Percentiles rank a stretch among this genome's conserved stretches.
Evolutionary conservation across 2,329 filamentous ascomycete species (phyloP).

Genomic region (Sporothrix pseudoabietina): DNA sequence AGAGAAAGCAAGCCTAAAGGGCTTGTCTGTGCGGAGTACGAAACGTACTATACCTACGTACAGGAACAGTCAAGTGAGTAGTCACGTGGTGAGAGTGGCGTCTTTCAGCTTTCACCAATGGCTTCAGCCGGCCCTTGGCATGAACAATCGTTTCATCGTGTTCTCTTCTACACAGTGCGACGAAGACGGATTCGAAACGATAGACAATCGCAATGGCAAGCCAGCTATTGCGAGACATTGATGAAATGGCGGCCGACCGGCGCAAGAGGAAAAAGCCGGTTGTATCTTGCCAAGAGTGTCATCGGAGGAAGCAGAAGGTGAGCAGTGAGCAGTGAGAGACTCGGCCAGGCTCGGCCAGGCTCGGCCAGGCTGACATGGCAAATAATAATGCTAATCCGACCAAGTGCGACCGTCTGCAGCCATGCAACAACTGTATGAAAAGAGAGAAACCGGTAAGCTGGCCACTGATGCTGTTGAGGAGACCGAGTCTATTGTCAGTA

Average conservation of each 20-base stretch:
- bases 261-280: conserved; percentile 6
- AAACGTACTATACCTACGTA: too few relatives aligned
- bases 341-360: too few relatives aligned
- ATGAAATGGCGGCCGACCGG: background rate
- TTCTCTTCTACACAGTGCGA: background rate
- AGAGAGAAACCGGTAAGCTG: conserved; percentile 14
- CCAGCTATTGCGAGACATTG: background rate
- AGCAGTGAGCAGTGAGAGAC: background rate
- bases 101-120: background rate
- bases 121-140: background rate
- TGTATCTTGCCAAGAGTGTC: conserved; percentile 13
- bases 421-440: conserved; percentile 17
- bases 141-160: background rate
- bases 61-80: background rate
- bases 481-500: background rate
- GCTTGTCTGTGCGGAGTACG: too few relatives aligned
- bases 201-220: background rate
- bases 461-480: background rate
- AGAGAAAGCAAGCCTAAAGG: too few relatives aligned
- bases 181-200: background rate
- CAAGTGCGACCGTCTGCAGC: conserved; percentile 21
- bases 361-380: background rate
- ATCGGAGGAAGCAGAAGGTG: conserved; percentile 16
- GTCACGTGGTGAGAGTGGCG: background rate
- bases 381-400: background rate